Evolutionary conservation across 306 rosid genomes (phyloP).

Genomic region (Rubus parviflorus): DNA sequence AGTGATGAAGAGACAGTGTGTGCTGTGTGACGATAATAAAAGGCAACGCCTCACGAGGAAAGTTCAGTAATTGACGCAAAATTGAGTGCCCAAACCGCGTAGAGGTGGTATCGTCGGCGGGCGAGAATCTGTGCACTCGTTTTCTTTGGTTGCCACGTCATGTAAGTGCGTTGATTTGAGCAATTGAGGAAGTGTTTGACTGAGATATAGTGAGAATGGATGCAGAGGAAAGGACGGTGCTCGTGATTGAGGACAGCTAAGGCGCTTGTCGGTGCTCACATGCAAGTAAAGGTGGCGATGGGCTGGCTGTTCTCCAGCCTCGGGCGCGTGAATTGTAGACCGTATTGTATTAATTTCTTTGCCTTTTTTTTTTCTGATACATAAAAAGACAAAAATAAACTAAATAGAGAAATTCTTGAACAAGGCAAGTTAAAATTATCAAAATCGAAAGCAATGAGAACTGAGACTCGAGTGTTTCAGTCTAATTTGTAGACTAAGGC

Average conservation of each 20-base stretch:
- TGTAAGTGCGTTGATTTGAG: not conserved
- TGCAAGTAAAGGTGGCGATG: not conserved
- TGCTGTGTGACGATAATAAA: not conserved
- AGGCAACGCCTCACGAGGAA: not conserved
- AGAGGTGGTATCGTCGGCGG: not conserved
- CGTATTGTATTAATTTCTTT: not conserved
- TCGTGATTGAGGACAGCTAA: slow-evolving; percentile 23
- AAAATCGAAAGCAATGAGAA: too few species aligned
- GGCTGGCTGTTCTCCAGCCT: slow-evolving; percentile 12
- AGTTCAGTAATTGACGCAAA: not conserved
- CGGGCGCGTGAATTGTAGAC: not conserved
- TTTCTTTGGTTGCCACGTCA: not conserved
- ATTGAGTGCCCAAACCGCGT: not conserved
- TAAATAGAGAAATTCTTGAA: too few species aligned
- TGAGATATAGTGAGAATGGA: not conserved
- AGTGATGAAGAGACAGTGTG: too few species aligned
- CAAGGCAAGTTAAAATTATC: too few species aligned
- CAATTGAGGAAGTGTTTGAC: not conserved
- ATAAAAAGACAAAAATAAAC: too few species aligned
- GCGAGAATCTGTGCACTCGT: not conserved
- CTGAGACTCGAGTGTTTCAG: too few species aligned
- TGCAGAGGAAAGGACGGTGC: slow-evolving; percentile 8
- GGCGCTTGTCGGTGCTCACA: slow-evolving; percentile 32
- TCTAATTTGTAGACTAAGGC: too few species aligned
- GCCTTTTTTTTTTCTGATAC: not conserved